These are phyloP conservation scores for Alternaria brassicicola DNA, from an alignment of 2,329 filamentous ascomycete species.

Conservation along the genomic window DNA sequence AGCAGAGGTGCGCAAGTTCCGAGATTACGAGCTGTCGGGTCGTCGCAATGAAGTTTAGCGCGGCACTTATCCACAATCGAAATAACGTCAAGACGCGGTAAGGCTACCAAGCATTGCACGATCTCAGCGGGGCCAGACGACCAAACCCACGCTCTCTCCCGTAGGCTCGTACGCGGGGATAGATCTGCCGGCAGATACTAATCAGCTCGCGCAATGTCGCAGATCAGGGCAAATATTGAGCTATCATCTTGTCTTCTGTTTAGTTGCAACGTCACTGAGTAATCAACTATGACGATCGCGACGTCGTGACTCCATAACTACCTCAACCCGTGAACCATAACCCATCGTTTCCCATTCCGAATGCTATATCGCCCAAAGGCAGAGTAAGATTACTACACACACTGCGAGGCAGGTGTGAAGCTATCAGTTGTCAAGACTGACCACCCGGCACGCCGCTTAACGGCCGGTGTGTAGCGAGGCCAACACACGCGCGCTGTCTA, in stretches of 20 bases:
- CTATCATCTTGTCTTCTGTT: background rate
- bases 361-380: background rate
- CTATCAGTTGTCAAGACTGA: background rate
- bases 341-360: background rate
- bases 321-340: background rate
- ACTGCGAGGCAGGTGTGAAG: background rate
- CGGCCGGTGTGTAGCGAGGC: background rate
- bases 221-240: background rate
- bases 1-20: conserved; percentile 6
- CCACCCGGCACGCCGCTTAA: background rate
- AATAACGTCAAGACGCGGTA: background rate
- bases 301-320: background rate
- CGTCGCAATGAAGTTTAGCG: background rate
- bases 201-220: background rate
- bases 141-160: background rate
- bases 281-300: background rate
- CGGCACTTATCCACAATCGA: background rate
- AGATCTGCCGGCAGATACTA: background rate
- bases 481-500: background rate
- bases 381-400: background rate
- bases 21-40: conserved; percentile 1
- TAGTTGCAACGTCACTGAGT: background rate
- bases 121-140: background rate
- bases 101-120: background rate
- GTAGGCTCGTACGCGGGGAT: background rate